phyloP scores from a whole-genome alignment of 176 grass and related monocot species.

The Calamus simplicifolius region DNA sequence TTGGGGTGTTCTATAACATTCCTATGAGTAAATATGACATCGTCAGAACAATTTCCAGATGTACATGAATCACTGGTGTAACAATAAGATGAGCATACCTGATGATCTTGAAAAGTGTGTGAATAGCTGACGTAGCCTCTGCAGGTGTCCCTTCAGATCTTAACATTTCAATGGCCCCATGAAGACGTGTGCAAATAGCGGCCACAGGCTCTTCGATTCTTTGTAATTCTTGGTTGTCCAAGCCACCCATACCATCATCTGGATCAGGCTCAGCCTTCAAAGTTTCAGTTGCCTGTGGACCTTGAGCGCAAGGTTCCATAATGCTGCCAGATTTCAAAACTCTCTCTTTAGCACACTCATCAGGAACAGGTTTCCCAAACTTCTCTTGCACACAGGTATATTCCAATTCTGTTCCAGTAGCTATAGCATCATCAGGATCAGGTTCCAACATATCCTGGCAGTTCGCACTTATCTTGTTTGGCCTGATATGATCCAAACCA shows the following conservation, averaged over 20 bases:
- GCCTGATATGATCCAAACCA: neutral
- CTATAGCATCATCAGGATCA: slow-evolving; percentile 39
- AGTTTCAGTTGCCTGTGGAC: slow-evolving; percentile 5
- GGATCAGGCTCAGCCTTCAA: slow-evolving; percentile 39
- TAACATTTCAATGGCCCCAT: slow-evolving; percentile 53
- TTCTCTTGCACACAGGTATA: slow-evolving; percentile 2
- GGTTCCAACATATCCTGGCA: slow-evolving; percentile 27
- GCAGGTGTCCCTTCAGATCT: slow-evolving; percentile 45
- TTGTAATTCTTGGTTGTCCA: slow-evolving; percentile 44
- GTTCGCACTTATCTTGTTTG: neutral
- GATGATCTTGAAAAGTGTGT: slow-evolving; percentile 86
- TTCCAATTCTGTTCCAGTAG: slow-evolving; percentile 17
- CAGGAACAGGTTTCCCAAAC: slow-evolving; percentile 29
- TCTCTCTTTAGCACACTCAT: slow-evolving; percentile 21
- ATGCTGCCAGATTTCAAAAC: slow-evolving; percentile 11
- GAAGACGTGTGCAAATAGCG: slow-evolving; percentile 49
- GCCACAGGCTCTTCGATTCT: slow-evolving; percentile 62
- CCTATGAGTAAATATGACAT: slow-evolving; percentile 12
- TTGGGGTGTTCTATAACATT: slow-evolving; percentile 84
- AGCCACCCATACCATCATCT: slow-evolving; percentile 26
- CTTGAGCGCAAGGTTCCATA: slow-evolving; percentile 1
- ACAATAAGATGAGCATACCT: slow-evolving; percentile 17
- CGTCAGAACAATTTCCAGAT: neutral
- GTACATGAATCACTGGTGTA: too few relatives aligned
- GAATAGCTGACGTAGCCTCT: slow-evolving; percentile 50